A percentile compares a stretch with the other conserved stretches of the same genome.
phyloP scores from a whole-genome alignment of 495 filamentous ascomycete genomes.

The Hypoxylon intermedium region DNA sequence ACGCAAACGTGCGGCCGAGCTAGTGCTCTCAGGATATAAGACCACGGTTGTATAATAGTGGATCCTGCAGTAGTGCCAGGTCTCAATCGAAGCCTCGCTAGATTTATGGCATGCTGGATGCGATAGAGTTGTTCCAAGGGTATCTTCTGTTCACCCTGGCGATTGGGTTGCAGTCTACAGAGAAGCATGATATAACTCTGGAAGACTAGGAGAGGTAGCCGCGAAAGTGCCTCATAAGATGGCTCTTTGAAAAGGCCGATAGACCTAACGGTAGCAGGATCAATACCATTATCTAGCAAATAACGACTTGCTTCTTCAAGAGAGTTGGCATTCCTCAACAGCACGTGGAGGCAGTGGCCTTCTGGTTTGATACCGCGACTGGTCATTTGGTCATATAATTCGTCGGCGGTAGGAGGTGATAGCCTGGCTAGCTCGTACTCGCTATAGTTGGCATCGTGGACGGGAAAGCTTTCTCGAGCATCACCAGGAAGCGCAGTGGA shows the following conservation, averaged over 20 bases:
- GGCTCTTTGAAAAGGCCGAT: slow-evolving; percentile 21
- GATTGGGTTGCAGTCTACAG: slow-evolving; percentile 41
- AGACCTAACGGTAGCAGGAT: slow-evolving; percentile 17
- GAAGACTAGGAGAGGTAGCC: slow-evolving; percentile 40
- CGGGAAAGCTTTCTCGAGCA: slow-evolving; percentile 44
- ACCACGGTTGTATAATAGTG: slow-evolving; percentile 39
- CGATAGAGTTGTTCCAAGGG: slow-evolving; percentile 13
- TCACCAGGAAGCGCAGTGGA: slow-evolving; percentile 49
- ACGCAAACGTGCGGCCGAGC: slow-evolving; percentile 35
- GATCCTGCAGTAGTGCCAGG: slow-evolving; percentile 34
- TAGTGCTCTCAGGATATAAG: slow-evolving; percentile 36
- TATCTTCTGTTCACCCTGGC: slow-evolving; percentile 17
- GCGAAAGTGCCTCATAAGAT: slow-evolving; percentile 24
- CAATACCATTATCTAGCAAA: slow-evolving; percentile 45
- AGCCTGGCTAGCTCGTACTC: slow-evolving; percentile 51
- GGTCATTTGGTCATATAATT: slow-evolving; percentile 52
- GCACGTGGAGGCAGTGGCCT: slow-evolving; percentile 43
- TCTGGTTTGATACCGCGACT: slow-evolving; percentile 44
- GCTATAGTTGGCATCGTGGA: slow-evolving; percentile 50
- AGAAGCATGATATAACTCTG: slow-evolving; percentile 51
- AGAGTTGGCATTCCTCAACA: slow-evolving; percentile 45
- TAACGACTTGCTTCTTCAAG: slow-evolving; percentile 43
- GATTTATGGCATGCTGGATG: slow-evolving; percentile 41
- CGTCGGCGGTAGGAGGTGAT: slow-evolving; percentile 45
- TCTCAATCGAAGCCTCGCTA: slow-evolving; percentile 25